These are phyloP conservation scores for Stachybotrys chlorohalonatus DNA, from an alignment of 2,329 filamentous ascomycete species.

Conservation along the genomic window DNA sequence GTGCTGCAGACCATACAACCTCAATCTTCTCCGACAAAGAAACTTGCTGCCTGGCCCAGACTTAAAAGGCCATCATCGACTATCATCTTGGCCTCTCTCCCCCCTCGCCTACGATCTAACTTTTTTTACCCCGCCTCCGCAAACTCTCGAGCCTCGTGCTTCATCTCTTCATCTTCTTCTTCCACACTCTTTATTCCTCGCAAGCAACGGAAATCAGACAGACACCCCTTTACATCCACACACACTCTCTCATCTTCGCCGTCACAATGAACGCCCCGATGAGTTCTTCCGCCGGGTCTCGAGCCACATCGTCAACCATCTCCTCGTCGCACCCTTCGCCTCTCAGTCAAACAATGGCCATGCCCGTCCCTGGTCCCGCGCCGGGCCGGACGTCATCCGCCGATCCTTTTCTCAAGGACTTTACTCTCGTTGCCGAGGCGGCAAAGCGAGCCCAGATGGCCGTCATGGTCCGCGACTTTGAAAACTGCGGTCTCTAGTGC, in stretches of 20 bases:
- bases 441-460: slow-evolving; percentile 90
- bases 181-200: neutral
- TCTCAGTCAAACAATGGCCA: slow-evolving; percentile 12
- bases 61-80: neutral
- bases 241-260: neutral
- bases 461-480: slow-evolving; percentile 78
- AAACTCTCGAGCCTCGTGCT: neutral
- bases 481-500: slow-evolving; percentile 51
- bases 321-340: slow-evolving; percentile 21
- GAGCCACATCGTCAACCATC: slow-evolving; percentile 8
- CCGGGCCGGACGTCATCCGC: slow-evolving; percentile 30
- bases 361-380: slow-evolving; percentile 13
- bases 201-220: neutral
- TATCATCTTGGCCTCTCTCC: neutral
- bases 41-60: neutral
- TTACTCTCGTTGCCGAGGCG: slow-evolving; percentile 82
- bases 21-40: neutral
- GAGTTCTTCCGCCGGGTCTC: slow-evolving; percentile 15
- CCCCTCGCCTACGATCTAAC: neutral
- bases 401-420: slow-evolving; percentile 64
- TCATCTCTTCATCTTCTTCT: neutral
- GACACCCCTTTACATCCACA: neutral
- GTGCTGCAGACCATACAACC: too few relatives aligned
- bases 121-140: neutral
- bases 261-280: slow-evolving; percentile 25